Percentiles rank a stretch among this genome's conserved stretches.
These are phyloP conservation scores for Russula emetica DNA, from an alignment of 768 basidiomycete species.

Conservation along the genomic window DNA sequence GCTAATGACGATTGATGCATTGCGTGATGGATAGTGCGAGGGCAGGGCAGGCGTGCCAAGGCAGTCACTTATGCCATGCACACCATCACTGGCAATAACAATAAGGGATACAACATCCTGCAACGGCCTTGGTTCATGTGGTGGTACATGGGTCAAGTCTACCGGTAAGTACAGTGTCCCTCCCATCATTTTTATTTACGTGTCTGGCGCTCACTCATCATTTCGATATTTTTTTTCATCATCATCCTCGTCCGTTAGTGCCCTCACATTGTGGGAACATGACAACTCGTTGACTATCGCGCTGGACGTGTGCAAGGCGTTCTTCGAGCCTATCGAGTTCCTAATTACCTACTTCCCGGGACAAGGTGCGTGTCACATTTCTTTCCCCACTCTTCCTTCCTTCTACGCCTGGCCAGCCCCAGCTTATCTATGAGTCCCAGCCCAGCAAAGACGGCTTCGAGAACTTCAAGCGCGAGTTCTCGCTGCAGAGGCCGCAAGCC, in stretches of 20 bases:
- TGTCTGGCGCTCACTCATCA: background rate
- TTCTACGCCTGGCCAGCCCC: background rate
- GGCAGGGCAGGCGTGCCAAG: conserved; percentile 41
- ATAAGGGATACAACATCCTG: conserved; percentile 39
- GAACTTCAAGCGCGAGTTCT: conserved; percentile 16
- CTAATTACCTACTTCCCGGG: conserved; percentile 21
- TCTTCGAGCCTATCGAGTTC: conserved; percentile 43
- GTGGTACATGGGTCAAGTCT: conserved; percentile 70
- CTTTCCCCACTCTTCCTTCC: background rate
- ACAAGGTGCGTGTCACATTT: conserved; percentile 10
- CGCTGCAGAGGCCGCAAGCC: conserved; percentile 8
- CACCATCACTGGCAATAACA: conserved; percentile 48
- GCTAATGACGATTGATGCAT: background rate
- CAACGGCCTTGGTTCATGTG: conserved; percentile 61
- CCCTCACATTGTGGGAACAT: conserved; percentile 52
- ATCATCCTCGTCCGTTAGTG: conserved; percentile 33
- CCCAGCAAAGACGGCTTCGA: conserved; percentile 4
- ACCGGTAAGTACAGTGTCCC: conserved; percentile 43
- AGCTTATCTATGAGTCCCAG: background rate
- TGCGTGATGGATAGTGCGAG: conserved; percentile 11
- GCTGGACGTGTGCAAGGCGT: conserved; percentile 53
- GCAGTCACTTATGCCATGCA: conserved; percentile 54
- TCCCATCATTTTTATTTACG: too few species aligned
- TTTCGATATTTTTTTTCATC: too few species aligned
- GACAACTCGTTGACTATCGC: conserved; percentile 55